Evolutionary conservation across 352 stramenopile species (phyloP), one percentile per base, ranked within the genome.

Genomic region (Globisporangium nagaii): DNA sequence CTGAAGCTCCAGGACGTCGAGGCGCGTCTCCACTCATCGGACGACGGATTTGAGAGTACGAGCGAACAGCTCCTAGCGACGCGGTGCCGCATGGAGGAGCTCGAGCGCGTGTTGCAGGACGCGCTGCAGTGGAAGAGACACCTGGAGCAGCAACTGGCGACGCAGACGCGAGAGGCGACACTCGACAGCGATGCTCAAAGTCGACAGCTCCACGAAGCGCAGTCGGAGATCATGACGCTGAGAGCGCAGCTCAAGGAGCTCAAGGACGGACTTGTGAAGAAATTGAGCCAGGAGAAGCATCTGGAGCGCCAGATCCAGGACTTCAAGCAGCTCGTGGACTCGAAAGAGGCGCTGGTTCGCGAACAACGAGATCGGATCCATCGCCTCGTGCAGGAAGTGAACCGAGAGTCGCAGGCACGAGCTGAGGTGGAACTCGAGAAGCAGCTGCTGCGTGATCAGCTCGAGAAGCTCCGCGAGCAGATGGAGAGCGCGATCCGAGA

Each of bases 1-100:
- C 56, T 88, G 10, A 71, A 79, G 36, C 58, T 92, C 11, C 82
- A 90, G 53, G 71, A 84, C 9, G 65, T 69, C 1, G 74, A 92
- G 32, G 68, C 68, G 22, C 66, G 64, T 20, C 46, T 88, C 2
- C 81, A 90, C 27, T 58, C 68, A 2, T 54, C 68, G 0, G 59
- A 58, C 8, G 70, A 79, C 35, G 47, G 55, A 6, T 43, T 58
- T 4, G 79, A 90, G 56, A 64, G n/a, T 10, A 58, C 66, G 11
- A 55, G 58, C 1, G 79, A 92, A 46, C 64, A 85, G 40, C 46
- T 88, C 0, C 27, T 71, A 1, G 79, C 77, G 2, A 72, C 65
- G 0, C 61, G 68, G 24, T 60, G 70, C 24, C 65, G 77, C 1
- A 89, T 92, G 77, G 60, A 74, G 17, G 79, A 92, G 39, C 57